Evolutionary conservation across 2,329 filamentous ascomycete genomes (phyloP).

Genomic region (Tolypocladium tundrense): DNA sequence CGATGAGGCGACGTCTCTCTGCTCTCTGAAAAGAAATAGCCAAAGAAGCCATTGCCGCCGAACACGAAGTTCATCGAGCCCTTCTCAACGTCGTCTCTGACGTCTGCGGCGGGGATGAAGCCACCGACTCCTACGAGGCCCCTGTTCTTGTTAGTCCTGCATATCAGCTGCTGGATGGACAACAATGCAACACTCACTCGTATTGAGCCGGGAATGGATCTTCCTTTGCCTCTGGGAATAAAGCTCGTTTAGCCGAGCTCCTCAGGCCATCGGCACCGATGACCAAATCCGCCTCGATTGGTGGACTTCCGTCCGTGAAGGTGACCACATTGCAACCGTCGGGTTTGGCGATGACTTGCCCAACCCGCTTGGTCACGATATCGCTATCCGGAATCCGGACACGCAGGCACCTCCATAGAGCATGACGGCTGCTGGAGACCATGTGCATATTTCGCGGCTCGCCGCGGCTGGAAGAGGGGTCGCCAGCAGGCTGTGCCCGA

Average conservation of each 20-base stretch:
- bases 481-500: conserved; percentile 7
- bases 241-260: conserved; percentile 9
- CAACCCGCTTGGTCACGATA: conserved; percentile 12
- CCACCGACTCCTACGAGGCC: conserved; percentile 12
- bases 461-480: neutral
- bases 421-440: conserved; percentile 13
- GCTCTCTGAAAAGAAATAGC: conserved; percentile 10
- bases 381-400: conserved; percentile 8
- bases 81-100: conserved; percentile 8
- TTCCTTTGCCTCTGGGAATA: conserved; percentile 11
- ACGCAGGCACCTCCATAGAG: conserved; percentile 12
- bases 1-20: conserved; percentile 4
- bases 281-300: conserved; percentile 12
- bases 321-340: conserved; percentile 8
- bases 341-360: conserved; percentile 6
- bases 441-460: conserved; percentile 6
- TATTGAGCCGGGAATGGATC: conserved; percentile 12
- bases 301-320: conserved; percentile 11
- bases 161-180: neutral
- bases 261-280: conserved; percentile 15
- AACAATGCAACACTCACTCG: conserved; percentile 7
- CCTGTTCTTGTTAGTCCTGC: neutral
- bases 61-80: conserved; percentile 12
- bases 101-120: conserved; percentile 6
- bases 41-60: conserved; percentile 13